phyloP scores from a whole-genome alignment of 2,329 filamentous ascomycete species.

The Chaetomium sp. region DNA sequence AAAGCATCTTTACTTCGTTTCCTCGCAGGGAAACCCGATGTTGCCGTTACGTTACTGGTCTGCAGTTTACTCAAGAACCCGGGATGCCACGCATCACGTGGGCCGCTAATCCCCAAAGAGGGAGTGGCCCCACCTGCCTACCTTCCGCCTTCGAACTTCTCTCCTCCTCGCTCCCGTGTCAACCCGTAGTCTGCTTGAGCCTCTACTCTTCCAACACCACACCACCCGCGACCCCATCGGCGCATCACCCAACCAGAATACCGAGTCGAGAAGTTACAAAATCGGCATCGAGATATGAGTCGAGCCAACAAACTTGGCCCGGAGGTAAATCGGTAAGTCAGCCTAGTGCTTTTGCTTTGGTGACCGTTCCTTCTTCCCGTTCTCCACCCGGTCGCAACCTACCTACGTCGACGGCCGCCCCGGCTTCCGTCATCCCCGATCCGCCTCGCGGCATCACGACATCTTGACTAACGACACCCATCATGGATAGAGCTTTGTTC shows the following conservation, averaged over 20 bases:
- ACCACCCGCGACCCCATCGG: slow-evolving; percentile 28
- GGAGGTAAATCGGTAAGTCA: slow-evolving; percentile 93
- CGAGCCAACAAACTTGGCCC: slow-evolving; percentile 95
- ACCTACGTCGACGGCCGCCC: slow-evolving; percentile 1
- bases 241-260: slow-evolving; percentile 30
- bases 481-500: slow-evolving; percentile 82
- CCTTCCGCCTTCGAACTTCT: slow-evolving; percentile 35
- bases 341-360: slow-evolving; percentile 3
- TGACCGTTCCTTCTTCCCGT: slow-evolving; percentile 26
- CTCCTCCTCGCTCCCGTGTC: slow-evolving; percentile 36
- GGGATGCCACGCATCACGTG: slow-evolving; percentile 32
- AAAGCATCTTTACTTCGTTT: no score
- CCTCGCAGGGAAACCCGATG: no score
- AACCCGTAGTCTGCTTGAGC: slow-evolving; percentile 32
- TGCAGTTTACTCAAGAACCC: not conserved
- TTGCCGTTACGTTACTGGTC: not conserved
- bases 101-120: slow-evolving; percentile 25
- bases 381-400: slow-evolving; percentile 30
- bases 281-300: slow-evolving; percentile 78
- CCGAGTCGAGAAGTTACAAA: slow-evolving; percentile 33
- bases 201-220: slow-evolving; percentile 27
- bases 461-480: slow-evolving; percentile 26
- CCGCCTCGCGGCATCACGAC: slow-evolving; percentile 14
- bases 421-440: slow-evolving; percentile 24
- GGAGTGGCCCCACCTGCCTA: slow-evolving; percentile 24